Base-by-base conservation (phyloP, 768 basidiomycete genomes). In the Boletus pseudo-olivaceus region DNA sequence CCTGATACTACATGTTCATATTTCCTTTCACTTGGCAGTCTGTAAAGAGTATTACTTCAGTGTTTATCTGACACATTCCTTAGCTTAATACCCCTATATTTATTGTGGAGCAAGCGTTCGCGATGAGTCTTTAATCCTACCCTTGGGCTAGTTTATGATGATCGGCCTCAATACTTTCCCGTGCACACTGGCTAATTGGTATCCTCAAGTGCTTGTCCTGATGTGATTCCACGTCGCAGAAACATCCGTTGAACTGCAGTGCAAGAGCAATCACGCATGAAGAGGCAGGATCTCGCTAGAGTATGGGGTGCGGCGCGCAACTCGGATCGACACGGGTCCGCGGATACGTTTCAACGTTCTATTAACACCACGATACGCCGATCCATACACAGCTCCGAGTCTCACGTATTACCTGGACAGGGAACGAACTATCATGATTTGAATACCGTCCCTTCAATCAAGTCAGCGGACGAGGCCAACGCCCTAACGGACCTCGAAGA, bases 11-110 rank as follows among this genome's bases (percentile, higher is more conserved):
- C 17, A 34, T 42, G 17, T 47, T 5, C 14, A 15, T 11, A 20
- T 39, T 35, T 46, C 23, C 15, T 2, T 30, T 47, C 32, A 9
- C 14, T n/a, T 12, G 8, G 3, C n/a, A 27, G 27, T 15, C 34
- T 1, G n/a, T 43, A 11, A 12, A 56, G 44, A 47, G 23, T 46
- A 45, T 37, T 14, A 33, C 17, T 26, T 17, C 23, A 19, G 7
- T 59, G 37, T 58, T 29, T 45, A 60, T 48, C 12, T 39, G 14
- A 44, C 54, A 39, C 51, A 20, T 19, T 45, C 38, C 6, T 33
- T 37, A n/a, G 35, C 17, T 9, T 47, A 23, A 34, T 26, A 47
- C 5, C 23, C 20, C 7, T 23, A 47, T 26, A 23, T 17, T 27
- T n/a, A 27, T 43, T 17, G 20, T 2, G 3, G 20, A 40, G 7